phyloP scores from a whole-genome alignment of 2,329 filamentous ascomycete genomes.

The Pseudogymnoascus pannorum region DNA sequence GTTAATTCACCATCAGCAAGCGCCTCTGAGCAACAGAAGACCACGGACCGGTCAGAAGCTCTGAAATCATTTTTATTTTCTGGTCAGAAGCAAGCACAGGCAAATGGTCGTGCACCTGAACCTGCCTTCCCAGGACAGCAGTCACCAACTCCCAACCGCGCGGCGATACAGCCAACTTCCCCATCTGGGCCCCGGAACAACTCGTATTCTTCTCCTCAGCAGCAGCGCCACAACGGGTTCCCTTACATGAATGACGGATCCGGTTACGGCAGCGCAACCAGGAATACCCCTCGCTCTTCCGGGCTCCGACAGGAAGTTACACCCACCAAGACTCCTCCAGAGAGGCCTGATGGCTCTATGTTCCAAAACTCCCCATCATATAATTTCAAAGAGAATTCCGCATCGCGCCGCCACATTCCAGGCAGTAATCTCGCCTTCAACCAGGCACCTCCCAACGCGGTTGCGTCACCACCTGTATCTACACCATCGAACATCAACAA shows the following conservation, averaged over 20 bases:
- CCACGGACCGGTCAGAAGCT: conserved; percentile 39
- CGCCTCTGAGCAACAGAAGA: conserved; percentile 27
- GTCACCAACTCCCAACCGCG: not conserved
- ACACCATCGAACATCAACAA: not conserved
- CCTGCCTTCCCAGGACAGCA: not conserved
- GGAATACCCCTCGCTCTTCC: conserved; percentile 22
- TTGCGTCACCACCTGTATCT: not conserved
- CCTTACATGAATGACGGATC: conserved; percentile 15
- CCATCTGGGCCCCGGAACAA: not conserved
- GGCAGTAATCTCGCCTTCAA: not conserved
- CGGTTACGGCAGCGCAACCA: conserved; percentile 13
- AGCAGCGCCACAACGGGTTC: conserved; percentile 14
- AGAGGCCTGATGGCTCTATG: not conserved
- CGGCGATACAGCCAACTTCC: not conserved
- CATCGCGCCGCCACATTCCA: not conserved
- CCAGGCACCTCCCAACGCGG: not conserved
- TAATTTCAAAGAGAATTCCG: conserved; percentile 5
- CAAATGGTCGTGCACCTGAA: not conserved
- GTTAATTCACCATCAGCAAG: not conserved
- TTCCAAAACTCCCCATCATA: not conserved
- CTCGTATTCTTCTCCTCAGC: conserved; percentile 1
- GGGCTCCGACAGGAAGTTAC: conserved; percentile 29
- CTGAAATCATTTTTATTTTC: conserved; percentile 51
- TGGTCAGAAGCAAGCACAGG: conserved; percentile 18
- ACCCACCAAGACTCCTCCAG: conserved; percentile 24